phyloP scores from a whole-genome alignment of 2,329 filamentous ascomycete species.

The Xylariaceae sp. region DNA sequence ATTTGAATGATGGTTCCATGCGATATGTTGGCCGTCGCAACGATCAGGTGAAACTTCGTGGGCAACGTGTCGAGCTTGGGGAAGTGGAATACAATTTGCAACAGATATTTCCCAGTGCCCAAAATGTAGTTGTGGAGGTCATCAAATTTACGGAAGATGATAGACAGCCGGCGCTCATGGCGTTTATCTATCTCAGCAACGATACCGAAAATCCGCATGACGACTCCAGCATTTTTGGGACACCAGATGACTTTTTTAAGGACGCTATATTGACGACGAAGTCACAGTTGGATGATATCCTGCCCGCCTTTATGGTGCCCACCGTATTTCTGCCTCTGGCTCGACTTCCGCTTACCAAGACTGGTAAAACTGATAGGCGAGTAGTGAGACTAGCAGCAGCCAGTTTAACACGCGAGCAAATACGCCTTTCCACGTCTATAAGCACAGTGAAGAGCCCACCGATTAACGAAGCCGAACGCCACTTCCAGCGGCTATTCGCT shows the following conservation, averaged over 20 bases:
- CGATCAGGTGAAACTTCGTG: constrained; percentile 25
- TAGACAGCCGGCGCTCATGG: constrained; percentile 6
- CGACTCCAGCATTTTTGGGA: constrained; percentile 19
- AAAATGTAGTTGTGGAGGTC: constrained; percentile 10
- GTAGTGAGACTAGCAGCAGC: constrained; percentile 23
- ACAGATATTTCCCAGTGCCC: neutral
- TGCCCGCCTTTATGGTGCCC: constrained; percentile 47
- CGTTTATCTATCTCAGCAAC: neutral
- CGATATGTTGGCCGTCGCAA: too few relatives aligned
- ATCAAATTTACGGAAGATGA: neutral
- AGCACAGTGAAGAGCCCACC: too few relatives aligned
- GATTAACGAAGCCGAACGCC: neutral
- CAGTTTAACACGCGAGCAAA: too few relatives aligned
- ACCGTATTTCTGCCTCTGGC: constrained; percentile 39
- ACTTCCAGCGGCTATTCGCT: neutral
- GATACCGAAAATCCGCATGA: neutral
- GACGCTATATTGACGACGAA: too few relatives aligned
- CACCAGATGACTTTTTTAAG: too few relatives aligned
- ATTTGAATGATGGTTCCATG: too few relatives aligned
- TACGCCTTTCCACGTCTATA: too few relatives aligned
- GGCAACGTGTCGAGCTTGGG: constrained; percentile 25
- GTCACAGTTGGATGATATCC: neutral
- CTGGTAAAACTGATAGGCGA: constrained; percentile 43
- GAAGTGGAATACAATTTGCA: constrained; percentile 21
- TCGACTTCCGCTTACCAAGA: constrained; percentile 37